Evolutionary conservation across 257 asterid species (phyloP), one percentile per base, ranked within the genome.

Genomic region (Thymus mandschuricus): DNA sequence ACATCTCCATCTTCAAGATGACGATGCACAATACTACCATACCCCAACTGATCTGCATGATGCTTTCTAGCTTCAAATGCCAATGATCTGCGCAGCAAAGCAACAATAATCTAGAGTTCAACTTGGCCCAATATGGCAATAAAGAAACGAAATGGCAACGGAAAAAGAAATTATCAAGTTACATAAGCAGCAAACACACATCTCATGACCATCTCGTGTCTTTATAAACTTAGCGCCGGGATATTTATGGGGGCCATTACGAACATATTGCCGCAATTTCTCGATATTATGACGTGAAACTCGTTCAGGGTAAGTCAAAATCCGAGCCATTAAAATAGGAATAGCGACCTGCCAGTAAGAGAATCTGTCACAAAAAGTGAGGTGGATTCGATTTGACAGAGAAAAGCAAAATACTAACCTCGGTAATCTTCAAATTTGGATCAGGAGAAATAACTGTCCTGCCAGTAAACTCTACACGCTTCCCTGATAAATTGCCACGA

Each of bases 391-490:
- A 56, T 40, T 48, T 72, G 66, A 58, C 12, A 40, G 29, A 49
- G 28, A 49, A 49, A 64, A 76, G 64, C 48, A 64, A 54, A 77
- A 45, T 64, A 66, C 54, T 44, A 40, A 94, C 99, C 99, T 94
- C 92, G 29, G 84, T 87, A 68, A 94, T 94, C 78, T 86, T 88
- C 77, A 94, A 81, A 79, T 94, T 94, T 35, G 98, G 99, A 71
- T 94, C 99, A 27, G 97, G 99, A 69, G 98, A 94, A 74, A 94
- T 94, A 68, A 94, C 99, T 44, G 99, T 94, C 82, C 99, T 85
- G 66, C 98, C 97, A 49, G 98, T 91, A 77, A 41, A 94, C 76
- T 94, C 99, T 44, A 91, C 99, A 78, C 99, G 98, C 85, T 94
- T 94, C 64, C 99, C 99, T 0, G 93, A 91, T 74, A 94, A 83